phyloP scores from a whole-genome alignment of 1,139 yeast genomes.

The Candida freyschussii region DNA sequence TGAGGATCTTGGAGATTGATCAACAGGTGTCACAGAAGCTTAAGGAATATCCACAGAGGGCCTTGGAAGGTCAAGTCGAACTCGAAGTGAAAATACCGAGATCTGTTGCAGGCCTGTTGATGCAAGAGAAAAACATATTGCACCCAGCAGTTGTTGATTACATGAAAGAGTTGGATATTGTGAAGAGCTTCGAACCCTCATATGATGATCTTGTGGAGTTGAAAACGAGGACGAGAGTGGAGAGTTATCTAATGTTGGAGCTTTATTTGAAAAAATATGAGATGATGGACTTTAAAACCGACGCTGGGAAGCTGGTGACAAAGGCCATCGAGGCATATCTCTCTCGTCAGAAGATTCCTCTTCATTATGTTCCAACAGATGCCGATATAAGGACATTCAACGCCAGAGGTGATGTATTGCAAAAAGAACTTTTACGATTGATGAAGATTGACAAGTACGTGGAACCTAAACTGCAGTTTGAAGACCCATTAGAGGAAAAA shows the following conservation, averaged over 20 bases:
- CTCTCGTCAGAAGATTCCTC: too few species aligned
- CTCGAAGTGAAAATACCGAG: slow-evolving; percentile 17
- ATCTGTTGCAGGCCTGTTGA: slow-evolving; percentile 16
- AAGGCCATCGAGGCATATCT: slow-evolving; percentile 3
- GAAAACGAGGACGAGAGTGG: slow-evolving; percentile 19
- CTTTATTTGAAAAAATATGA: slow-evolving; percentile 8
- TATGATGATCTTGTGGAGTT: slow-evolving; percentile 22
- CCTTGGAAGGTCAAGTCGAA: slow-evolving; percentile 22
- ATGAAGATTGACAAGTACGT: slow-evolving; percentile 15
- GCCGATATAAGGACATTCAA: too few species aligned
- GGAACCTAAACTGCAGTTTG: slow-evolving; percentile 15
- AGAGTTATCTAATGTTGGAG: slow-evolving; percentile 17
- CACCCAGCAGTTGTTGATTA: slow-evolving; percentile 4
- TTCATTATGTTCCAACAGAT: too few species aligned
- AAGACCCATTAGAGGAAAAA: slow-evolving; percentile 2
- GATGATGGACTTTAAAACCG: slow-evolving; percentile 1
- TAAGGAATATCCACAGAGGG: slow-evolving; percentile 23
- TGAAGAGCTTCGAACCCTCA: not conserved
- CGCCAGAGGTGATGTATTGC: slow-evolving; percentile 17
- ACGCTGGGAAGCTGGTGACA: slow-evolving; percentile 12
- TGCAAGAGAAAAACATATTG: slow-evolving; percentile 7
- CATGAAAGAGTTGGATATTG: slow-evolving; percentile 6
- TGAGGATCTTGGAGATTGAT: slow-evolving; percentile 21
- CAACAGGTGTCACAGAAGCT: slow-evolving; percentile 19
- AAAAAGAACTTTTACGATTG: slow-evolving; percentile 15